Evolutionary conservation across 768 basidiomycete genomes (phyloP).

Genomic region (Amanita polypyramis): DNA sequence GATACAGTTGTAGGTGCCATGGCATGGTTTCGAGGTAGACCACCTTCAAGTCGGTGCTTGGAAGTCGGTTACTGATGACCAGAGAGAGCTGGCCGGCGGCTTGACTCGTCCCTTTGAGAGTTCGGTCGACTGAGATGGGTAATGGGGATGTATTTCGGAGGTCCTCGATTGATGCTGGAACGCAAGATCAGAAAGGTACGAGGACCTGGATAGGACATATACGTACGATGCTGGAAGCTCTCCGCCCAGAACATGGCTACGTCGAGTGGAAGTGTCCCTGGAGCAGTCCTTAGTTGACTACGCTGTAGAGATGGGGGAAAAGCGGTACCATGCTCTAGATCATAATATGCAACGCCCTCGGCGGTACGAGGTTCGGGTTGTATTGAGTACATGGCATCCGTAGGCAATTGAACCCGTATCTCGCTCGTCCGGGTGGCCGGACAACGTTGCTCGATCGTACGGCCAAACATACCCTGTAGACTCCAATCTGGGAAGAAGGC

Average conservation of each 20-base stretch:
- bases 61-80: constrained; percentile 49
- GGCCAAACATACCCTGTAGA: constrained; percentile 56
- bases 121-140: constrained; percentile 55
- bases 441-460: constrained; percentile 51
- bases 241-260: constrained; percentile 46
- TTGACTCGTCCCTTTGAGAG: constrained; percentile 65
- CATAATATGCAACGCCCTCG: constrained; percentile 33
- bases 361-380: constrained; percentile 38
- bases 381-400: constrained; percentile 30
- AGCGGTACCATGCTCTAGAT: constrained; percentile 32
- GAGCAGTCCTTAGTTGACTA: constrained; percentile 5
- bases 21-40: constrained; percentile 89
- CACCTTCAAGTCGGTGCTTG: constrained; percentile 28
- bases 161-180: background rate
- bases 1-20: constrained; percentile 82
- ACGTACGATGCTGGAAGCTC: constrained; percentile 56
- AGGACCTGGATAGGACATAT: background rate
- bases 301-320: constrained; percentile 8
- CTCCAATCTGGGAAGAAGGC: constrained; percentile 53
- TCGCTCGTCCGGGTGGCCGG: constrained; percentile 57
- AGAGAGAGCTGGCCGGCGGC: constrained; percentile 65
- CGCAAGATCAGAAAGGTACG: background rate
- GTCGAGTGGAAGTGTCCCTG: constrained; percentile 39
- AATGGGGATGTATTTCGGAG: background rate
- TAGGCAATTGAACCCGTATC: constrained; percentile 39